Evolutionary conservation across 768 basidiomycete genomes (phyloP), one percentile per base, ranked within the genome.

Genomic region (Trametes villosa): DNA sequence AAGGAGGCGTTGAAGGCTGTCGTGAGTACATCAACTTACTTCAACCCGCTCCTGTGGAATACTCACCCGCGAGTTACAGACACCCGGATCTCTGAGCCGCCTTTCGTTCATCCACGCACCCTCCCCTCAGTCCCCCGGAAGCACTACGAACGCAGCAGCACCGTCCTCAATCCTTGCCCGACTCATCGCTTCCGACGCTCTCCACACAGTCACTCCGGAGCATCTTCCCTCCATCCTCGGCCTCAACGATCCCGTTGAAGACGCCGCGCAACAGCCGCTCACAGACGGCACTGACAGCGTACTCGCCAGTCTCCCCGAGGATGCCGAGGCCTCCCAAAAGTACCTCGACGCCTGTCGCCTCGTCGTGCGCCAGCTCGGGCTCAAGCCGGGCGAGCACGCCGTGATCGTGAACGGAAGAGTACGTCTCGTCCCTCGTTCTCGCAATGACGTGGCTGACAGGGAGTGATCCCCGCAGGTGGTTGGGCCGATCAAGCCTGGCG

Each of bases 321-420:
- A 75, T 7, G 75, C 78, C 24, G 69, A 68, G 18, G 72, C 74
- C 9, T 82, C 82, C 63, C 63, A 58, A 31, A 65, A 72, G n/a
- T 89, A 78, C 63, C 68, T 83, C 13, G 77, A 72, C 48, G 71
- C 78, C 0, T 77, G 81, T 59, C 76, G 78, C 33, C 68, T 84
- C 22, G 67, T 92, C 15, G 78, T 79, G 2, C 77, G 84, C 27
- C 81, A 83, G 52, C 66, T 93, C 3, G 80, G 81, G n/a, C 67
- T 95, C 27, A 65, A 70, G 15, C 82, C 87, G 1, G 89, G 88
- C 0, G 74, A 87, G 58, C 78, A 78, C 22, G 91, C 82, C 0
- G 59, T 98, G 36, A 61, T 96, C 34, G 76, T 92, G 52, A 97
- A 97, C 66, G 96, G 96, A 26, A 80, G 96, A 31, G 94, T 96